Percentiles rank a stretch among this genome's conserved stretches.
These are phyloP conservation scores for Colletotrichum cereale DNA, from an alignment of 2,329 filamentous ascomycete species.

Conservation along the genomic window DNA sequence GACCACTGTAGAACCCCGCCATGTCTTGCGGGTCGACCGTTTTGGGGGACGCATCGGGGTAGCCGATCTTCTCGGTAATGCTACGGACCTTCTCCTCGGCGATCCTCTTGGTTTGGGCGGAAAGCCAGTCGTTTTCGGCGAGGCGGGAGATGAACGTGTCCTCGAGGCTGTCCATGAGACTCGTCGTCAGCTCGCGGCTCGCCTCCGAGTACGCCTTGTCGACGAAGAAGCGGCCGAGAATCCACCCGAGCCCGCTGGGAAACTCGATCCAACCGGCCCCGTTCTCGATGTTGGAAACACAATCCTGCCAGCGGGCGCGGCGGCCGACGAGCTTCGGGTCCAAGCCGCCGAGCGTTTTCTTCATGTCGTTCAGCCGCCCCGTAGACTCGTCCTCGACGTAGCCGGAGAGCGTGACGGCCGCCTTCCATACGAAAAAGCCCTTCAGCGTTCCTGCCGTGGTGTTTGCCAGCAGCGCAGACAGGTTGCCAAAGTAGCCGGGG, in stretches of 20 bases:
- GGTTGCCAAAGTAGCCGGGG: constrained; percentile 69
- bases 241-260: constrained; percentile 69
- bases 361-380: constrained; percentile 68
- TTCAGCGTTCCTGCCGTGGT: constrained; percentile 68
- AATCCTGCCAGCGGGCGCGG: constrained; percentile 75
- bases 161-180: constrained; percentile 77
- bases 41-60: constrained; percentile 68
- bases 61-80: constrained; percentile 76
- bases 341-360: background rate
- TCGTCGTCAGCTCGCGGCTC: constrained; percentile 74
- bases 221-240: constrained; percentile 78
- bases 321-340: constrained; percentile 49
- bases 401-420: constrained; percentile 64
- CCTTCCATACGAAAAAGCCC: constrained; percentile 73
- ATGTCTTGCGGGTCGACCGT: constrained; percentile 62
- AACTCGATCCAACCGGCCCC: constrained; percentile 8
- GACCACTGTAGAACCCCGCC: constrained; percentile 65
- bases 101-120: constrained; percentile 67
- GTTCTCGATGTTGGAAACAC: constrained; percentile 67
- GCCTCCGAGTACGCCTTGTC: constrained; percentile 75
- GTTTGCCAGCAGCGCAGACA: constrained; percentile 66
- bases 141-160: constrained; percentile 72
- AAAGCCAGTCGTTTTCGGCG: constrained; percentile 72
- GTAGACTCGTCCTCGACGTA: constrained; percentile 70
- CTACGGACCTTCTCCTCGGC: constrained; percentile 74